Evolutionary conservation across 345 rosid species (phyloP), one percentile per base, ranked within the genome.

Genomic region (Mallotus nudiflorus): DNA sequence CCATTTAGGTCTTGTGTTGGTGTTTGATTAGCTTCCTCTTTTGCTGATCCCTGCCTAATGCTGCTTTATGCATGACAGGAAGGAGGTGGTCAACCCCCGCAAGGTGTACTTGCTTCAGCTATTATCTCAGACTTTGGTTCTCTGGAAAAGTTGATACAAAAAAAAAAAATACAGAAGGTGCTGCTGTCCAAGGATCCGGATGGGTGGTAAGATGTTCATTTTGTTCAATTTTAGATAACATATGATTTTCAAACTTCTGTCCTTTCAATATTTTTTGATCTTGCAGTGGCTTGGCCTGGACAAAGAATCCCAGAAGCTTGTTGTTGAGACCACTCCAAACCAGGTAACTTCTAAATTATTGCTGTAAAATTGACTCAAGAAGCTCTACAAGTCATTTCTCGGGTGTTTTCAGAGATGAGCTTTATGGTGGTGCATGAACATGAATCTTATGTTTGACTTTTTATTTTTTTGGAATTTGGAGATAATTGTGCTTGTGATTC

Each of bases 31-130:
- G 9, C n/a, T n/a, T n/a, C 4, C 1, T 22, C 24, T 57, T 24
- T 33, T 42, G 29, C 50, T 48, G n/a, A 33, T n/a, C 13, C 5
- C 3, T 72, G 31, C 19, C 74, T 61, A 28, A 35, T n/a, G 0
- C 4, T 42, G 46, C 56, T 14, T 45, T 33, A 66, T 48, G 10
- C 53, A 51, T 83, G 66, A 63, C 82, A 95, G 97, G 82, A 85
- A 85, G 97, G 97, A 66, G 99, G 99, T 39, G 99, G 99, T 63
- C 93, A 86, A 62, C 91, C 92, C 70, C 97, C 99, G 37, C 83
- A 90, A 11, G 84, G 86, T 58, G 67, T 89, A 12, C 80, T 95
- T 74, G 97, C 96, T 1, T 73, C 83, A 66, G 97, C 97, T 61
- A 90, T 92, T 72, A 96, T 88, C 68, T 46, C 82, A 44, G 75